phyloP scores from a whole-genome alignment of 2,329 filamentous ascomycete species.

The Colletotrichum orchidophilum region DNA sequence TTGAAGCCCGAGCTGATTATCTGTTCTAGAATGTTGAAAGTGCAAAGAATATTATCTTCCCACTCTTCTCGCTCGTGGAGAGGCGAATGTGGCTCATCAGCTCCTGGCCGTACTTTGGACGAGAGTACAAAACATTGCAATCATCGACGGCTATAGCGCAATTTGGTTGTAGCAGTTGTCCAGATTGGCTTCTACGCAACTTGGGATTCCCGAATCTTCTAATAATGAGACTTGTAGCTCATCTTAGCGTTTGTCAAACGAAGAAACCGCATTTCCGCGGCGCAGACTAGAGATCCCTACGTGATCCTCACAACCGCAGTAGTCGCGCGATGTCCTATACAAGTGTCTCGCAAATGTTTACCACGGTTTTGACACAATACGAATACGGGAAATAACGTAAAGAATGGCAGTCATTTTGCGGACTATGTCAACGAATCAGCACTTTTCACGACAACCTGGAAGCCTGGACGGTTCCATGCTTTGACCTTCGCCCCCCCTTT shows the following conservation, averaged over 20 bases:
- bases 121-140: background rate
- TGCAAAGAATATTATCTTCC: background rate
- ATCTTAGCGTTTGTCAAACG: background rate
- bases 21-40: background rate
- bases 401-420: background rate
- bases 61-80: background rate
- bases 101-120: background rate
- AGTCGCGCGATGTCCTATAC: background rate
- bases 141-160: background rate
- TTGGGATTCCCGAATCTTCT: background rate
- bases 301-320: background rate
- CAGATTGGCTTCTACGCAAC: background rate
- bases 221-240: background rate
- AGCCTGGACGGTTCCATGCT: background rate
- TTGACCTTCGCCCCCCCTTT: background rate
- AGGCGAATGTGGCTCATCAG: background rate
- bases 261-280: background rate
- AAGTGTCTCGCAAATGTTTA: background rate
- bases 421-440: conserved; percentile 14
- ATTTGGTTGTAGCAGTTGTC: background rate
- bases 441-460: background rate
- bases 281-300: background rate
- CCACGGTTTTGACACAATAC: background rate
- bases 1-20: background rate
- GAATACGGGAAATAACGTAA: background rate